phyloP scores from a whole-genome alignment of 331 rosid genomes.

The Malus hybrid region DNA sequence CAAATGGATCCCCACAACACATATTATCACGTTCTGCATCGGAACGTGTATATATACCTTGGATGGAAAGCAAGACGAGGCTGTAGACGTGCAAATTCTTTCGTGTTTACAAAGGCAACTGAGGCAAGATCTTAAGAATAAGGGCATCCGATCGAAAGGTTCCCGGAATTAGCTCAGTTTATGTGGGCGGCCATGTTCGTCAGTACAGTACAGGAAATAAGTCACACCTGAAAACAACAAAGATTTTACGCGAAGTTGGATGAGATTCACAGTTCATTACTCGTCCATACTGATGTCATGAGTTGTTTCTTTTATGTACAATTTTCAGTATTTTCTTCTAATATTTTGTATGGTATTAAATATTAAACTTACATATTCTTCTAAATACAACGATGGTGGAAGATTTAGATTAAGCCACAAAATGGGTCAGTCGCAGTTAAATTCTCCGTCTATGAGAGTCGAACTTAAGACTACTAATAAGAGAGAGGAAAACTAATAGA shows the following conservation, averaged over 20 bases:
- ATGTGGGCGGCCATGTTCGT: conserved; percentile 45
- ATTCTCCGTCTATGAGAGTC: no score
- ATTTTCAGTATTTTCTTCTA: no score
- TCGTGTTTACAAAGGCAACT: conserved; percentile 11
- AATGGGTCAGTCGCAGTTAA: no score
- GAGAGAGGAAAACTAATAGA: no score
- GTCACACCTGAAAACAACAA: conserved; percentile 30
- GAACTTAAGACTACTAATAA: no score
- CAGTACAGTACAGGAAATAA: conserved; percentile 64
- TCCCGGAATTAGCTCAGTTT: conserved; percentile 64
- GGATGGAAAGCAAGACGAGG: conserved; percentile 48
- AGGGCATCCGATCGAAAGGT: conserved; percentile 45
- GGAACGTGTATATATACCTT: conserved; percentile 47
- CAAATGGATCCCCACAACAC: conserved; percentile 24
- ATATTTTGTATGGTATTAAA: no score
- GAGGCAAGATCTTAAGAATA: conserved; percentile 41
- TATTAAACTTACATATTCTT: no score
- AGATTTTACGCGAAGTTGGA: conserved; percentile 44
- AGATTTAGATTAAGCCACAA: no score
- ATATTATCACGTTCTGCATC: conserved; percentile 40
- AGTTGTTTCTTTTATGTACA: no score
- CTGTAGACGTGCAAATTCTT: neutral
- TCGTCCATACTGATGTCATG: no score
- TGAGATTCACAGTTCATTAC: conserved; percentile 19
- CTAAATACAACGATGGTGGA: no score